Conservation (phyloP, 768 basidiomycete species). For the Suillus sp. region DNA sequence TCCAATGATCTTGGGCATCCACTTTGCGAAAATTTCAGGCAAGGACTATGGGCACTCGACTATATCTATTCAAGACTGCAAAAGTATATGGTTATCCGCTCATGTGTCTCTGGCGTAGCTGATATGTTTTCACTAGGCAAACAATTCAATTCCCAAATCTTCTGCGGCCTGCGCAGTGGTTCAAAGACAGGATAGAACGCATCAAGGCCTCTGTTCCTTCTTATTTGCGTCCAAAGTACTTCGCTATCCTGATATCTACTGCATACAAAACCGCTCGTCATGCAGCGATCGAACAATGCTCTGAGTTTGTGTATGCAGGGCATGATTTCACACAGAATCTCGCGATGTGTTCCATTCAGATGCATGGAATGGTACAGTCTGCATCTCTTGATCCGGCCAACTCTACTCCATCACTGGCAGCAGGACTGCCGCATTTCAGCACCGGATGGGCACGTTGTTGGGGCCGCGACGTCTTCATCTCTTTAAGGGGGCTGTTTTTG, state of each 20-base stretch:
- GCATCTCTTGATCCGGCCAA: slow-evolving; percentile 82
- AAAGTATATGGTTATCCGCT: slow-evolving; percentile 51
- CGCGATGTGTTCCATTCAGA: slow-evolving; percentile 82
- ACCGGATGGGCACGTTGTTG: slow-evolving; percentile 95
- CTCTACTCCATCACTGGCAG: slow-evolving; percentile 81
- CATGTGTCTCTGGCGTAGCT: slow-evolving; percentile 16
- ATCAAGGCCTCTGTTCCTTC: slow-evolving; percentile 74
- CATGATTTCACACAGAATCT: slow-evolving; percentile 90
- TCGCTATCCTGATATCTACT: slow-evolving; percentile 85
- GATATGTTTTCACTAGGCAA: slow-evolving; percentile 47
- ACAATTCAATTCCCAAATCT: slow-evolving; percentile 66
- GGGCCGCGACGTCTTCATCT: slow-evolving; percentile 96
- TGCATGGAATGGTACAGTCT: slow-evolving; percentile 89
- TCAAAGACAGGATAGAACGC: slow-evolving; percentile 83
- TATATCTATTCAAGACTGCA: slow-evolving; percentile 74
- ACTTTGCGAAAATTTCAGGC: slow-evolving; percentile 82
- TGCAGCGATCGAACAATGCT: slow-evolving; percentile 82
- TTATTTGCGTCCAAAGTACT: slow-evolving; percentile 95
- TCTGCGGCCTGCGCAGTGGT: slow-evolving; percentile 74
- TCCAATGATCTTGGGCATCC: slow-evolving; percentile 94
- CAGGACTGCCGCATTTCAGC: slow-evolving; percentile 93
- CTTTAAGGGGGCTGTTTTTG: slow-evolving; percentile 88
- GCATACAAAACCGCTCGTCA: slow-evolving; percentile 91
- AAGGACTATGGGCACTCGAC: slow-evolving; percentile 91
- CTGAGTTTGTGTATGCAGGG: slow-evolving; percentile 83